Base-by-base conservation (phyloP, 495 filamentous ascomycete species). In the Patellaria atrata region DNA sequence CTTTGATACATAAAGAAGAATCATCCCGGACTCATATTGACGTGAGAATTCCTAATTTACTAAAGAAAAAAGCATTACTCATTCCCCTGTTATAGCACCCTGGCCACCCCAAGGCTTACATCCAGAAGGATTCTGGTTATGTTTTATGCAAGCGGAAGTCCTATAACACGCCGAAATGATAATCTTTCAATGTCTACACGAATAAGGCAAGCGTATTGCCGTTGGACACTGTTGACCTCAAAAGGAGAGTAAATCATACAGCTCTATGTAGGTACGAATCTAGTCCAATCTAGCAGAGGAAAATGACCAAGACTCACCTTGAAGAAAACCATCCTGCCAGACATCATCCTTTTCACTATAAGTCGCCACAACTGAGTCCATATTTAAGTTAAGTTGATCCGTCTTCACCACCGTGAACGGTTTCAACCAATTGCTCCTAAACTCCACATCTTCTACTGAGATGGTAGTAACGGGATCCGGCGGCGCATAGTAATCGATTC, bases 261-360 rank as follows among this genome's bases (percentile, higher is more conserved):
- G 16, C n/a, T 5, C 16, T 35, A 5, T 21, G 16, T 33, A 17
- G 33, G 27, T 38, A 21, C 11, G 25, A 12, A 7, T 14, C 8
- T 31, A 15, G 6, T 4, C 1, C 7, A 27, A 14, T 11, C 7
- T 3, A 10, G 12, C 30, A 34, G 19, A 5, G 5, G 1, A n/a
- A 18, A 12, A 30, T 16, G 3, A 32, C 12, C 21, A 14, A 16
- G 23, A 30, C 36, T 21, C 40, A 47, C 42, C 42, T 33, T 51
- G 44, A 5, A 51, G 30, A 25, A 57, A 57, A n/a, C 37, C 52
- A 32, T 33, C 28, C 17, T 48, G 47, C 34, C 48, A 55, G 6
- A 57, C 52, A 45, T 55, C 54, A 30, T 55, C 54, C 6, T 11
- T 11, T 8, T 20, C 33, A 5, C 32, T 21, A 32, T 40, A 37